Base-by-base conservation (phyloP, 106 monocot species). In the Apostasia ramifera region DNA sequence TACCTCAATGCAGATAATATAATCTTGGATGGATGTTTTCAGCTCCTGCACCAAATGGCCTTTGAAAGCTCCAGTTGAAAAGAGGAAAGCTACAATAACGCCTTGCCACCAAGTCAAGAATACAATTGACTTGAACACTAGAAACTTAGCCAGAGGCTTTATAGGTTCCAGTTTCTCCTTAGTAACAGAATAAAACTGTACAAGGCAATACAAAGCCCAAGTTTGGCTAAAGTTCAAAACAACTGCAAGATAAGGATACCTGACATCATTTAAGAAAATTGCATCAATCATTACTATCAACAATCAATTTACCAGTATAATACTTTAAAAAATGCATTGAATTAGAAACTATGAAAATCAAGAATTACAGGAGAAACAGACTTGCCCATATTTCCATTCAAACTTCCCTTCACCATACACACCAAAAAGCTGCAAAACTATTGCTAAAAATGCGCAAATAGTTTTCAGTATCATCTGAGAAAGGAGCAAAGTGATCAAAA, bases 71-170 rank as follows among this genome's bases (percentile, higher is more conserved):
- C 98, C 93, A 42, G 80, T 81, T 47, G 98, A 93, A 68, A 86
- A 93, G 42, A 99, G 87, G 69, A 99, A 80, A 9, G 93, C 90
- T 47, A 99, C 81, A 57, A 77, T 78, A 61, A 99, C 78, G 71
- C 98, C 98, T 74, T 99, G 98, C 98, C 98, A 99, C 98, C 98
- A 99, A 45, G 98, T 99, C 52, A 99, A 71, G 57, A 99, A 99
- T 44, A 99, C 93, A 80, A 93, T 99, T 8, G 98, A 99, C 66
- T 99, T 99, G 88, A 99, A 99, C 1, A 84, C 82, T 11, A 99
- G 78, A 77, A 99, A 99, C 64, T 99, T 99, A 2, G 93, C 83
- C 13, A 99, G 80, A 7, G 98, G 98, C 73, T 90, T 90, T 14
- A 99, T 99, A 57, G 79, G 87, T 67, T 85, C 85, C 58, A 99